Evolutionary conservation across 352 stramenopile species (phyloP).

Genomic region (Albugo laibachii): DNA sequence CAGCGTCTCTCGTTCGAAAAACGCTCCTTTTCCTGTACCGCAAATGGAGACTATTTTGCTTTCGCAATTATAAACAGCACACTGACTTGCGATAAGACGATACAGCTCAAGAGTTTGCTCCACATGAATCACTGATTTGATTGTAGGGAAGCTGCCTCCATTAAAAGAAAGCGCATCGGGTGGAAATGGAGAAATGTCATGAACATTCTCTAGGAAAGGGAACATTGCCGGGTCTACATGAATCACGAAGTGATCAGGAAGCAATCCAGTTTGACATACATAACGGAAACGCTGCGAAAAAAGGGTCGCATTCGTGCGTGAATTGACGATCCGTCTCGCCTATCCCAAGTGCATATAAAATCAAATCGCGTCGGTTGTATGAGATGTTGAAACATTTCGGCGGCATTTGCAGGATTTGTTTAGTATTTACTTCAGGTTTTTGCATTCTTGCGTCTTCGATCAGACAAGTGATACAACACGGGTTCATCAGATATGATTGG

Average conservation of each 20-base stretch:
- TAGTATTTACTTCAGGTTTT: conserved; percentile 16
- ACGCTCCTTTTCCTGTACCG: conserved; percentile 61
- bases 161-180: conserved; percentile 5
- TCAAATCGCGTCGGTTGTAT: conserved; percentile 81
- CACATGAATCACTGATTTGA: conserved; percentile 71
- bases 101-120: conserved; percentile 73
- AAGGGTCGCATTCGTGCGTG: conserved; percentile 73
- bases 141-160: conserved; percentile 9
- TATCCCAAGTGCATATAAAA: conserved; percentile 78
- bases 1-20: conserved; percentile 73
- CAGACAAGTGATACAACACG: too few species aligned
- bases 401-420: conserved; percentile 34
- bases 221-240: conserved; percentile 53
- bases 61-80: conserved; percentile 27
- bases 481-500: too few species aligned
- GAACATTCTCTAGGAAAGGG: conserved; percentile 69
- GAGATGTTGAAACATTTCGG: conserved; percentile 27
- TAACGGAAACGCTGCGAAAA: conserved; percentile 75
- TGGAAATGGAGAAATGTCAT: conserved; percentile 79
- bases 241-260: background rate
- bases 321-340: conserved; percentile 73
- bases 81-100: conserved; percentile 34
- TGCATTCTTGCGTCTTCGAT: too few species aligned
- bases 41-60: conserved; percentile 67
- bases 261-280: conserved; percentile 11